Evolutionary conservation across 768 basidiomycete species (phyloP), one percentile per base, ranked within the genome.

Genomic region (Crassisporium funariophilum): DNA sequence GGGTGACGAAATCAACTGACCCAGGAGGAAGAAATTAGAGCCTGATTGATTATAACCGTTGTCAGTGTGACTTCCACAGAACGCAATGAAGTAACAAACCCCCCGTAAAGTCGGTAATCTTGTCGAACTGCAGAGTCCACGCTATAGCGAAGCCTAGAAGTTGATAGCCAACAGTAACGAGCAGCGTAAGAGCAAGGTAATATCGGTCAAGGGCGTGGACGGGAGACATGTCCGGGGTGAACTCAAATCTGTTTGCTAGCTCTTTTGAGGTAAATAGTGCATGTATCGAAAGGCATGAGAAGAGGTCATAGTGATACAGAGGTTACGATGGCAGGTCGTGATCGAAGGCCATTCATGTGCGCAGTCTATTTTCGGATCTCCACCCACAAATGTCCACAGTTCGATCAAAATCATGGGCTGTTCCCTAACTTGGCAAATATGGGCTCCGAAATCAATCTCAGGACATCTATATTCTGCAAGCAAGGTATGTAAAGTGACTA

Each of bases 41-140:
- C 83, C 84, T 66, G 35, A 3, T 9, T 11, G n/a, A 33, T 27
- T 17, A 46, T 7, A 33, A 35, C 3, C 43, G 33, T 34, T 40
- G 42, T 15, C 24, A 29, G 20, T 27, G 22, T 8, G 31, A 23
- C n/a, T 12, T 24, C 35, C 21, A n/a, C 6, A 21, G 8, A 19
- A 36, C 22, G 15, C 8, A 17, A 19, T 17, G 39, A 46, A 52
- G 42, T 41, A 45, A 52, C 67, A 16, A 25, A 75, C 77, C 76
- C 52, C 81, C 81, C 2, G 80, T 83, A 47, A 85, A 81, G 63
- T 86, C 85, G 10, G 84, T 86, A 35, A 86, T 81, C 61, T 88
- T 86, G 65, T 88, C 84, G 55, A 86, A 84, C 68, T 84, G 77
- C 29, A 83, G 68, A 0, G 79, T 79, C 79, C 82, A 86, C 5